These are phyloP conservation scores for Cladorrhinum samala DNA, from an alignment of 495 filamentous ascomycete species.

Conservation along the genomic window DNA sequence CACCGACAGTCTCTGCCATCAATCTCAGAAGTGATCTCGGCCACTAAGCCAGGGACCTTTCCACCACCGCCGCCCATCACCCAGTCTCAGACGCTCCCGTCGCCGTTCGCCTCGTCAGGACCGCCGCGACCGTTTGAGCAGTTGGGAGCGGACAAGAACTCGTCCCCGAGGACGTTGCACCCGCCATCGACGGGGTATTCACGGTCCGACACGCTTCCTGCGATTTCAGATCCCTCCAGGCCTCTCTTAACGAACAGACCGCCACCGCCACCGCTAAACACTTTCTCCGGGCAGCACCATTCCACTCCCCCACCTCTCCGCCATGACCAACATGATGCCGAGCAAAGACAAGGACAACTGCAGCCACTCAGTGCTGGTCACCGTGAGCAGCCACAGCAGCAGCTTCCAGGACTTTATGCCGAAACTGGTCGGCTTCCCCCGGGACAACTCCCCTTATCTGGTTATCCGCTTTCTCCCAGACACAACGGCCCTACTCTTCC, in stretches of 20 bases:
- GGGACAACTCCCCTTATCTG: conserved; percentile 37
- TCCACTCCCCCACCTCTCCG: conserved; percentile 24
- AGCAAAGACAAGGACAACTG: conserved; percentile 22
- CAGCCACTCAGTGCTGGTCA: conserved; percentile 22
- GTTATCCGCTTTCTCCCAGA: conserved; percentile 36
- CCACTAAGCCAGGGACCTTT: conserved; percentile 31
- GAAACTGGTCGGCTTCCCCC: conserved; percentile 35
- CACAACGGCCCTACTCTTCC: conserved; percentile 28
- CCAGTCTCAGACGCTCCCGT: conserved; percentile 23
- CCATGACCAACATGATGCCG: conserved; percentile 21
- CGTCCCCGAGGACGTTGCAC: conserved; percentile 30
- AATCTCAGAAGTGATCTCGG: conserved; percentile 43
- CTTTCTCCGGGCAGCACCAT: conserved; percentile 24
- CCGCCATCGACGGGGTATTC: conserved; percentile 23
- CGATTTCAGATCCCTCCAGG: conserved; percentile 30
- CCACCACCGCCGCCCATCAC: conserved; percentile 26
- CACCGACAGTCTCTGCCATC: conserved; percentile 46
- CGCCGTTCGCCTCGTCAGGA: conserved; percentile 25
- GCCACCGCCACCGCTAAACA: conserved; percentile 29
- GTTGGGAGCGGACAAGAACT: conserved; percentile 25
- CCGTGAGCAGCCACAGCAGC: conserved; percentile 20
- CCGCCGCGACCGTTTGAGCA: conserved; percentile 25
- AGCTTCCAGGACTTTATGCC: conserved; percentile 30
- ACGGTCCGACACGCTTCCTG: conserved; percentile 24
- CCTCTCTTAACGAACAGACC: conserved; percentile 22